phyloP scores from a whole-genome alignment of 2,329 filamentous ascomycete genomes.

The Fusarium oxysporum region DNA sequence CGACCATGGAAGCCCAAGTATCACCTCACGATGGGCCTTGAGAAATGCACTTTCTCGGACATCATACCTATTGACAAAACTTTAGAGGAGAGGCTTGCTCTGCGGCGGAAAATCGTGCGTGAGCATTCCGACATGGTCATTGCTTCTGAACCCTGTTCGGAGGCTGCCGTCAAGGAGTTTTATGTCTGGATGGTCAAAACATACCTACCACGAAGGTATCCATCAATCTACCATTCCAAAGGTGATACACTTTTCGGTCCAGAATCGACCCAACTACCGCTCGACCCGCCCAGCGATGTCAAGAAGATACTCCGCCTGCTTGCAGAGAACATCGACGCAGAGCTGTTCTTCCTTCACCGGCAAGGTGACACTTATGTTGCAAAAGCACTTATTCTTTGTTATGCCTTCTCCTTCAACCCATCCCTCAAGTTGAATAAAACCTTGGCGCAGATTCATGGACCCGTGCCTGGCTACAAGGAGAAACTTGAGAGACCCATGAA shows the following conservation, averaged over 20 bases:
- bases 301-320: rapidly evolving
- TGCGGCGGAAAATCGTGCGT: not conserved
- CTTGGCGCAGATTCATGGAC: not conserved
- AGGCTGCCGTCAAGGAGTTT: not conserved
- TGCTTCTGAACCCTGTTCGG: not conserved
- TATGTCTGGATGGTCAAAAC: not conserved
- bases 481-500: not conserved
- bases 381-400: not conserved
- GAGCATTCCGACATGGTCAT: not conserved
- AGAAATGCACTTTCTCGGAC: not conserved
- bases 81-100: not conserved
- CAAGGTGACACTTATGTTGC: not conserved
- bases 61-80: not conserved
- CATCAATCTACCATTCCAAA: not conserved
- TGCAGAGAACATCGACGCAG: not conserved
- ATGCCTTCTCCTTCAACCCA: not conserved
- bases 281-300: not conserved
- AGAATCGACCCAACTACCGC: rapidly evolving
- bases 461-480: rapidly evolving
- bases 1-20: not conserved
- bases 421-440: not conserved
- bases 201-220: not conserved
- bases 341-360: not conserved
- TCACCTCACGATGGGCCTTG: not conserved
- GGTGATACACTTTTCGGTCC: not conserved